phyloP scores from a whole-genome alignment of 2,329 filamentous ascomycete species.

The Zasmidium citrigriseum region DNA sequence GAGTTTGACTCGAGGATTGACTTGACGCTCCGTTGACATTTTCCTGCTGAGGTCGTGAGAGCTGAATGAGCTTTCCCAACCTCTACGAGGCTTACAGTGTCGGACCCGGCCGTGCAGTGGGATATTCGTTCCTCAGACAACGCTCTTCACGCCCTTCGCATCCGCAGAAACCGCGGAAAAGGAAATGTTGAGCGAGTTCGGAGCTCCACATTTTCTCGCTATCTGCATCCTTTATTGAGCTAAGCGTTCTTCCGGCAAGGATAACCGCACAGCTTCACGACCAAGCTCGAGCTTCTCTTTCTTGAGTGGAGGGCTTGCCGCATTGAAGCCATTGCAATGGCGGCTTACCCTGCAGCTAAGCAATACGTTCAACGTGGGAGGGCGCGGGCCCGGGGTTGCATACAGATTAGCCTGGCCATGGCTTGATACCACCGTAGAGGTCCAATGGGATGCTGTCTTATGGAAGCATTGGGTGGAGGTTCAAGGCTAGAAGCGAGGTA shows the following conservation, averaged over 20 bases:
- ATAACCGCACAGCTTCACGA: conserved; percentile 12
- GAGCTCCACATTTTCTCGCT: too few species aligned
- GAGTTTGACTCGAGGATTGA: too few species aligned
- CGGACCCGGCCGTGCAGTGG: neutral
- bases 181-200: conserved; percentile 19
- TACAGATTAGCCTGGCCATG: neutral
- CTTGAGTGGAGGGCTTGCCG: neutral
- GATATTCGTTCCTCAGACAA: neutral
- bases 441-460: neutral
- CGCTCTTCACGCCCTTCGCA: neutral
- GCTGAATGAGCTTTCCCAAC: too few species aligned
- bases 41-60: too few species aligned
- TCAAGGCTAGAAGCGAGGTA: conserved; percentile 3
- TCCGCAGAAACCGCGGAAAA: conserved; percentile 16
- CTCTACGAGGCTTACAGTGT: too few species aligned
- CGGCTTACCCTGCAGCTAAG: conserved; percentile 5
- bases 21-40: too few species aligned
- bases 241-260: conserved; percentile 19
- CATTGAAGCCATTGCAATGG: neutral
- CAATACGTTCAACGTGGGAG: conserved; percentile 4
- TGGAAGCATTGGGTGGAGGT: neutral
- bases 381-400: neutral
- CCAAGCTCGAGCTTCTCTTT: conserved; percentile 1
- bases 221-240: conserved; percentile 16
- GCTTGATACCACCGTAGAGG: neutral